Percentiles rank a stretch among this genome's conserved stretches.
phyloP scores from a whole-genome alignment of 441 rosid species.

The Mallotus japonicus region DNA sequence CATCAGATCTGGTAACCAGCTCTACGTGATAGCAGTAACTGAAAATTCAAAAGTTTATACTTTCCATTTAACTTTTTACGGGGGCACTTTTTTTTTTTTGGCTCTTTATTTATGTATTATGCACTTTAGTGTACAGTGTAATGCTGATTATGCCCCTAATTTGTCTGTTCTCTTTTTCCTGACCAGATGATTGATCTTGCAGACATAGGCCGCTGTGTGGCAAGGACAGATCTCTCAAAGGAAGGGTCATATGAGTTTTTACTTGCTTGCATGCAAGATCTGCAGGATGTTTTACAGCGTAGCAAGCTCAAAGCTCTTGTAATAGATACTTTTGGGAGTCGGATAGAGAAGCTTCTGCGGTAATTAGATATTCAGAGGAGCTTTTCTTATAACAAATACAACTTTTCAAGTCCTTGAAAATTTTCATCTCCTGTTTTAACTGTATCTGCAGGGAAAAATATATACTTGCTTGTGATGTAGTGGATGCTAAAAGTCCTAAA shows the following conservation, averaged over 20 bases:
- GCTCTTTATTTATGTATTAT: not conserved
- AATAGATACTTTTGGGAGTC: slow-evolving; percentile 77
- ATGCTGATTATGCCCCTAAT: slow-evolving; percentile 6
- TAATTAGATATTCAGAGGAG: slow-evolving; percentile 24
- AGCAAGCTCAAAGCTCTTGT: slow-evolving; percentile 78
- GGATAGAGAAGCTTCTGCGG: slow-evolving; percentile 76
- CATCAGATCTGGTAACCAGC: not conserved
- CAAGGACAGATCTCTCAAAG: slow-evolving; percentile 55
- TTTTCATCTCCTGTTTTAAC: slow-evolving; percentile 18
- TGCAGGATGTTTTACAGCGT: slow-evolving; percentile 64
- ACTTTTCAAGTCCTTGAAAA: slow-evolving; percentile 14
- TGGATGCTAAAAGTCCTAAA: slow-evolving; percentile 43
- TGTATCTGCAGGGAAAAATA: slow-evolving; percentile 70
- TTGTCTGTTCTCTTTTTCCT: slow-evolving; percentile 13
- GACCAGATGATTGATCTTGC: slow-evolving; percentile 82
- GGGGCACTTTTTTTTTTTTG: not conserved
- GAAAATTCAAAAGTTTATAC: not conserved
- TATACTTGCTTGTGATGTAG: slow-evolving; percentile 59
- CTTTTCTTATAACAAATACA: slow-evolving; percentile 16
- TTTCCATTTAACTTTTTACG: slow-evolving; percentile 13
- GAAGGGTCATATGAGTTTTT: slow-evolving; percentile 63
- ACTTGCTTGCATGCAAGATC: slow-evolving; percentile 80
- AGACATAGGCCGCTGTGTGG: slow-evolving; percentile 81
- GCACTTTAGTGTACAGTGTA: not conserved
- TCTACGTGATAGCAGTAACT: not conserved